Evolutionary conservation across 257 asterid species (phyloP).

Genomic region (Schizonepeta tenuifolia): DNA sequence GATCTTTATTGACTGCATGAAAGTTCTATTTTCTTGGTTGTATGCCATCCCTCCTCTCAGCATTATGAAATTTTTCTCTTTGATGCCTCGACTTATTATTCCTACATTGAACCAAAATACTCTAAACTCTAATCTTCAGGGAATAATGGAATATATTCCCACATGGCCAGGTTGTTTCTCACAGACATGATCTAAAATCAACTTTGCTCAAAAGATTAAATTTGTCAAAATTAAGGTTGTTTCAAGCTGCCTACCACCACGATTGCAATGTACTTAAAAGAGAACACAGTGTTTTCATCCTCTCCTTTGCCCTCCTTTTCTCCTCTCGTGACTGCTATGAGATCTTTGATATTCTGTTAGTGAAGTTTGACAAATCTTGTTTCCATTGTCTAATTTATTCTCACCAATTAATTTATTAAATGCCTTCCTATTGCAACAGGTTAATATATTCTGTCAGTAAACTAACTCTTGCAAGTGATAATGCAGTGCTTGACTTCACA

Average conservation of each 20-base stretch:
- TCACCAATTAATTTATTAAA: neutral
- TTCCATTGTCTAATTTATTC: conserved; percentile 9
- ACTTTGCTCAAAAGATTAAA: neutral
- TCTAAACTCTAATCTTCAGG: neutral
- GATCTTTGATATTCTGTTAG: conserved; percentile 21
- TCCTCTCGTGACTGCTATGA: neutral
- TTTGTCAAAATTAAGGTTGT: neutral
- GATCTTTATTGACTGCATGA: neutral
- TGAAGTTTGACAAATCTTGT: conserved; percentile 7
- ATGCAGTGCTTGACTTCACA: conserved; percentile 87
- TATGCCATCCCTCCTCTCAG: neutral
- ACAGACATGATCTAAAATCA: conserved; percentile 1
- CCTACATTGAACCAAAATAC: conserved; percentile 23
- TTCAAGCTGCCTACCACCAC: neutral
- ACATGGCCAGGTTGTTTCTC: conserved; percentile 1
- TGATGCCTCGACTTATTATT: neutral
- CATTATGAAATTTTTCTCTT: neutral
- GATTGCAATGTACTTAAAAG: neutral
- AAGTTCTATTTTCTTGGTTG: conserved; percentile 12
- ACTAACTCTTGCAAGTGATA: conserved; percentile 30
- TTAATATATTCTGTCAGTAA: conserved; percentile 5
- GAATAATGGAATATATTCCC: neutral
- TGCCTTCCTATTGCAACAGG: conserved; percentile 21
- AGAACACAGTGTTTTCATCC: neutral
- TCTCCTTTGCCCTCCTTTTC: neutral